These are phyloP conservation scores for Lomentospora prolificans DNA, from an alignment of 2,329 filamentous ascomycete genomes.

Conservation along the genomic window DNA sequence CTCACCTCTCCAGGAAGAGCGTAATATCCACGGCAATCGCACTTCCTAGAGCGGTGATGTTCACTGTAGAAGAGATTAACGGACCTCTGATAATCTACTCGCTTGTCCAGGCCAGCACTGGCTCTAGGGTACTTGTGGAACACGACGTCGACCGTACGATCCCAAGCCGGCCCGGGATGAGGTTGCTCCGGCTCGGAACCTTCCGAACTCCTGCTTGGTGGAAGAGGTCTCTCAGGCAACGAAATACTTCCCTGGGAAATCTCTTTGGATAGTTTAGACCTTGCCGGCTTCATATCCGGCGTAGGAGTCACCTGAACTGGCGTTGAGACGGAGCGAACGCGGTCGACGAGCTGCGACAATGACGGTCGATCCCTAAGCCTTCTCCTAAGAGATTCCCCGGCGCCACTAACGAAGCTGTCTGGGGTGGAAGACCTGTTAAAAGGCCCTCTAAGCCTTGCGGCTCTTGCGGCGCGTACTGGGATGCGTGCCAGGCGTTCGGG, in stretches of 20 bases:
- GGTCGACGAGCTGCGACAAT: background rate
- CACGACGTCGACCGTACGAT: slow-evolving; percentile 26
- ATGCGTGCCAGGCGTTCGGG: background rate
- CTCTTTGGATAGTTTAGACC: background rate
- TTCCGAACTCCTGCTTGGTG: background rate
- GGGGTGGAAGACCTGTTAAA: background rate
- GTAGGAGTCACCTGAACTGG: background rate
- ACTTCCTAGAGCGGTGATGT: slow-evolving; percentile 9
- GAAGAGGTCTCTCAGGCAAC: background rate
- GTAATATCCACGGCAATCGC: slow-evolving; percentile 12
- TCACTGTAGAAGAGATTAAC: slow-evolving; percentile 17
- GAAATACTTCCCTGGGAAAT: background rate
- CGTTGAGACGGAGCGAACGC: background rate
- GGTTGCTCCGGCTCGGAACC: background rate
- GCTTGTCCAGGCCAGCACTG: background rate
- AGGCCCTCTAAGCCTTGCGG: background rate
- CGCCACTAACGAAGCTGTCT: background rate
- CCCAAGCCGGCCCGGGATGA: slow-evolving; percentile 20
- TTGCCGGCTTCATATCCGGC: background rate
- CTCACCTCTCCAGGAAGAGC: slow-evolving; percentile 18
- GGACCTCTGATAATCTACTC: slow-evolving; percentile 12
- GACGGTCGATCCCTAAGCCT: background rate
- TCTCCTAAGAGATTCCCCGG: background rate
- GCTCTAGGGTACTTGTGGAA: slow-evolving; percentile 17
- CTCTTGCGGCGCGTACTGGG: background rate